Evolutionary conservation across 164 flowering plant species (phyloP), one percentile per base, ranked within the genome.

Genomic region (Taxillus chinensis): DNA sequence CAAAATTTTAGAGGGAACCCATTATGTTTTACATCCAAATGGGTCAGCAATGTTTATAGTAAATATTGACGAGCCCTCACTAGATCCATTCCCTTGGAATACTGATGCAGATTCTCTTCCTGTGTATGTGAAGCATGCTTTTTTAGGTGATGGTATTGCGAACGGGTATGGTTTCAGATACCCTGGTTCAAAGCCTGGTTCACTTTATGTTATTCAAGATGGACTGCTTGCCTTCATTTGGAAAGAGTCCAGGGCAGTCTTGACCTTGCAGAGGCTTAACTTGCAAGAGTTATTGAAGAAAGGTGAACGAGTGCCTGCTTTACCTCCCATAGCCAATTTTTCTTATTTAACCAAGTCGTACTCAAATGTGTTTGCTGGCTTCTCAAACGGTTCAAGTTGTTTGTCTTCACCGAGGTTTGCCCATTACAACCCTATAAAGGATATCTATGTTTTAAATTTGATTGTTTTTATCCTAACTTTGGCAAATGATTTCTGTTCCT

Each of bases 111-210:
- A 81, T 60, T 73, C 79, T 5, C 43, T 41, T 39, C 74, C 75
- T 40, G 71, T 83, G 64, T 79, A 62, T 62, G 71, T 89, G n/a
- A 70, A 71, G 65, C 64, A 77, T 68, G 82, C 86, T 65, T 92
- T 79, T 63, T 17, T n/a, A 39, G 98, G 96, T 51, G 95, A 92
- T 70, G 98, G 98, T 39, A 92, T 89, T 70, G 93, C 98, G 42
- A 86, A 82, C 73, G 98, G 98, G 5, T 89, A 89, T 78, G 95
- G 98, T 40, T 92, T 92, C 62, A 80, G 96, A 71, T 92, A 92
- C 66, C 98, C 98, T 62, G 96, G 96, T n/a, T 77, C 91, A 13
- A 89, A 89, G 67, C 98, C 98, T 42, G 98, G 98, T 64, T 80
- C 96, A 7, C 82, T 89, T 45, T 92, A 76, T 77, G 88, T 80